Base-by-base conservation (phyloP, 176 grass and related monocot species). In the Pharus latifolius region DNA sequence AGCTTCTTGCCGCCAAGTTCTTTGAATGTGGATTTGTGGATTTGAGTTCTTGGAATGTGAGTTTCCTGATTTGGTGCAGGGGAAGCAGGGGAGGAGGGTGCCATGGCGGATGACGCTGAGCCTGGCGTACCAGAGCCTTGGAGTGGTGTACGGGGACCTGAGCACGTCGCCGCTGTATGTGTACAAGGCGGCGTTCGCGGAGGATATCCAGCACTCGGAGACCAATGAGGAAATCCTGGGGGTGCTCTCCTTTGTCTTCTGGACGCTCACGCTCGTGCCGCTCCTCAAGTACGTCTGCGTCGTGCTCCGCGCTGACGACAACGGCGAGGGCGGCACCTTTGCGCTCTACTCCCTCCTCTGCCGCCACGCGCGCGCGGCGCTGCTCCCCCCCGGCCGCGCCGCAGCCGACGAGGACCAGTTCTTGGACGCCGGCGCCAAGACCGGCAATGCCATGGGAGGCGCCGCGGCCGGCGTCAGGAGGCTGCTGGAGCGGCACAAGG, bases 251-350 rank as follows among this genome's bases (percentile, higher is more conserved):
- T 94, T 99, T 79, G 88, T 99, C 62, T 99, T 99, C 87, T 99
- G 95, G 95, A 99, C 95, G 33, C 84, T 99, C 72, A 99, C 95
- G 14, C 84, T 99, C 56, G 78, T 99, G 8, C 95, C 95, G 0
- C 84, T 99, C 55, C 78, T 99, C 78, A 99, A 99, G 77, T 99
- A 99, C 78, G 90, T 99, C 78, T 99, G 88, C 84, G 47, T 99
- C 76, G 95, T 99, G 5, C 88, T 99, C 75, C 87, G 95, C 64
- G 95, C 95, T 70, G 87, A 99, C 48, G 95, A 99, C 84, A 78
- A 94, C 63, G 95, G 95, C 32, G 95, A 99, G 83, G 95, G 95
- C 29, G 90, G 95, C 67, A 99, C 95, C 72, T 99, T 99, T 68
- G 95, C 95, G 75, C 90, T 99, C 79, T 99, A 94, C 87, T 94